Base-by-base conservation (phyloP, 2,329 filamentous ascomycete genomes). In the Ascosphaera pollenicola region DNA sequence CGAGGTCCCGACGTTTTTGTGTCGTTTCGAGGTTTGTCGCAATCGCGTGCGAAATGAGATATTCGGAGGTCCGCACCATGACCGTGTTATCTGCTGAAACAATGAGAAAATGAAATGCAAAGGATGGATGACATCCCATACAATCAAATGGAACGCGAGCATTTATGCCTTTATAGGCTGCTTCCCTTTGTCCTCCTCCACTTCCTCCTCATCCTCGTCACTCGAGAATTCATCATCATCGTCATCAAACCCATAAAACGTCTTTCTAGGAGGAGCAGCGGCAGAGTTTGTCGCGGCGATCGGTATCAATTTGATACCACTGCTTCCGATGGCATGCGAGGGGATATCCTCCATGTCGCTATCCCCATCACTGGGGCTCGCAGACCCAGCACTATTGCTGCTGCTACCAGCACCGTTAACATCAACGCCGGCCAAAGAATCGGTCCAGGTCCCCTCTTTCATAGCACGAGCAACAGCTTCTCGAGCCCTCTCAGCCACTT, bases 401-500 rank as follows among this genome's bases (percentile, higher is more conserved):
- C 40, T 40, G 26, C 46, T 48, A 31, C 54, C 60, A 21, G 57
- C 54, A 16, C 39, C 41, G 21, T 53, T 49, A 16, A 55, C 51
- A 41, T 59, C 30, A 24, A 56, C 49, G 36, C 56, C 57, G 18
- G 51, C 54, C 38, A 62, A 49, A 40, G 57, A 59, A 43, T 64
- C 58, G 37, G 56, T 59, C 54, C 60, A 62, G 32, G 46, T 47
- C 7, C 59, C 61, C 30, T 76, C 75, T 46, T 83, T 77, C 44
- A 87, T 66, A 0, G 80, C 75, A 13, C 78, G 69, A 38, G 84
- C 57, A 4, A 82, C 76, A 13, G 78, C 76, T 52, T 87, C 81
- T 3, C 78, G 68, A 0, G 84, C 87, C 56, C 79, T 78, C 60
- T 91, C 83, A 46, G 73, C 77, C 18, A 78, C 79, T 53, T 93